Evolutionary conservation across 139 green algal genomes (phyloP), one percentile per base, ranked within the genome.

Genomic region (Gonium pectorale): DNA sequence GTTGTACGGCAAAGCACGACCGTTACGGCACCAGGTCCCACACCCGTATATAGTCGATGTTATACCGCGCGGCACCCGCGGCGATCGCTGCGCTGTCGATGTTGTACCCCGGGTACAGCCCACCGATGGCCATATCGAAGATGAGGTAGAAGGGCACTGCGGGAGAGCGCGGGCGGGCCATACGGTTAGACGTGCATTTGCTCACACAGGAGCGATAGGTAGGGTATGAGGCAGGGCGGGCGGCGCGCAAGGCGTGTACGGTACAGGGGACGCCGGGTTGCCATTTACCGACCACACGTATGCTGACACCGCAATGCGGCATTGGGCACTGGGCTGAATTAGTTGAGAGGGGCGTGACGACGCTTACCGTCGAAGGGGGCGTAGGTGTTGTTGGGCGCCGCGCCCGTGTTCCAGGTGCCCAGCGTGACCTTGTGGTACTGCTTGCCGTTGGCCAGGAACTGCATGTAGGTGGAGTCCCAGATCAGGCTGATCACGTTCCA

Each of bases 391-490:
- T 6, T 21, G 4, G 31, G 11, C 3, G 38, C 38, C 17, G 44
- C 70, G 7, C 67, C 67, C 4, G 70, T 64, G 31, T 35, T 5
- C 70, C 70, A 79, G 11, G 22, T 5, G n/a, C 70, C 70, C 17
- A 64, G 31, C 37, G 4, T 33, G 5, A 64, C 13, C 8, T 31
- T 33, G 27, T 29, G 11, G 70, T 46, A 79, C 46, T 64, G 31
- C 31, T 64, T 63, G 46, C 70, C 31, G 46, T 64, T 64, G 44
- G 46, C 70, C 13, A 33, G 5, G 70, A 79, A 79, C 44, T 22
- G 56, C 19, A 79, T 79, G 70, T 44, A 63, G 3, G n/a, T 79
- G 7, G 70, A 79, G 70, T 79, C 46, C 70, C 70, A 79, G 0
- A 79, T 22, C 3, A 79, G 0, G 44, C 7, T 35, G n/a, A 49